Evolutionary conservation across 1,284 basidiomycete genomes (phyloP), one percentile per base, ranked within the genome.

Genomic region (Melampsora occidentalis): DNA sequence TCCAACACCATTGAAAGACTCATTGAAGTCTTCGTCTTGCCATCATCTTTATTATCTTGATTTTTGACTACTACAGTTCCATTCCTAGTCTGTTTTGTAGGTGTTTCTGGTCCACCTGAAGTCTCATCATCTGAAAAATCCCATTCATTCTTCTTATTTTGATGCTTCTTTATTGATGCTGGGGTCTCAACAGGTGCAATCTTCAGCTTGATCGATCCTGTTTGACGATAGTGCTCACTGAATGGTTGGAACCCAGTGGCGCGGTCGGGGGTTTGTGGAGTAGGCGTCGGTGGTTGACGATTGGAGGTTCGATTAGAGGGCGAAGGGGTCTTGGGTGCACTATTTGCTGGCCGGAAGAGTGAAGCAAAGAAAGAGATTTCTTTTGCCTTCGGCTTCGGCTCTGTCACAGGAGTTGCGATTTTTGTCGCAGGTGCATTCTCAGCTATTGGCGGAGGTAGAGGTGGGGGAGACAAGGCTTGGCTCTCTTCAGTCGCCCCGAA

Each of bases 1-100:
- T 99, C 97, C 80, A 99, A 84, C 76, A 97, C 83, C 79, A 88
- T 89, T 39, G 92, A 94, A 46, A 97, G 85, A 14, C 91, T 92
- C 35, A 93, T 87, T 20, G 83, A 33, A 46, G 28, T 64, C 83
- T 83, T 14, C 83, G 71, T 65, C 79, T 81, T 78, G 78, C 78
- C 39, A 73, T 78, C 42, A 82, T 81, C 28, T 57, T 31, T 35
- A 22, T 78, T 67, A 6, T 53, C 71, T 20, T 71, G 69, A 65
- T 61, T 64, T 42, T 77, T 63, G 14, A 35, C 18, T 5, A 39
- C 64, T 48, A 61, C 69, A 28, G 69, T 46, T 31, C 68, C 39
- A 39, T 77, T 75, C 39, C 61, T 63, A 59, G 77, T 80, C 48
- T 77, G 53, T 62, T 78, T 79, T 3, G 59, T 77, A 61, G 73